These are phyloP conservation scores for Bipolaris sorokiniana DNA, from an alignment of 2,329 filamentous ascomycete genomes.

Conservation along the genomic window DNA sequence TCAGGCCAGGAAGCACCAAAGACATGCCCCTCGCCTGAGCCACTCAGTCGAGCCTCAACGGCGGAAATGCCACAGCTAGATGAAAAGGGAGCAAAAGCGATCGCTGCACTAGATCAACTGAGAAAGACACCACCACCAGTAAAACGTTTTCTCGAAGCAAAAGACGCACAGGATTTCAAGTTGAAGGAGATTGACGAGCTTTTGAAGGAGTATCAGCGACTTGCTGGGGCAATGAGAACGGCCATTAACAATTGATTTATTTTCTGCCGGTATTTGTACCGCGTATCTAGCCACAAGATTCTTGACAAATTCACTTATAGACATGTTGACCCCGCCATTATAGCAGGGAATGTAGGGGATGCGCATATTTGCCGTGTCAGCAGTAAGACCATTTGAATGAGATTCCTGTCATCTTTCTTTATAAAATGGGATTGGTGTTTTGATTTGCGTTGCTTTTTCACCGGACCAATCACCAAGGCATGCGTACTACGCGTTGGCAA, in stretches of 20 bases:
- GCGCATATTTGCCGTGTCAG: not conserved
- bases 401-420: not conserved
- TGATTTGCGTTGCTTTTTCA: not conserved
- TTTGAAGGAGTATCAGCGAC: constrained; percentile 52
- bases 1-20: constrained; percentile 45
- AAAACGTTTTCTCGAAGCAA: constrained; percentile 56
- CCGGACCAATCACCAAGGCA: not conserved
- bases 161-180: constrained; percentile 54
- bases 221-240: constrained; percentile 53
- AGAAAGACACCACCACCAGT: constrained; percentile 55
- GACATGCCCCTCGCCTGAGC: constrained; percentile 29
- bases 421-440: too few species aligned
- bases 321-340: not conserved
- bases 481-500: not conserved
- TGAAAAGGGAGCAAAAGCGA: constrained; percentile 49
- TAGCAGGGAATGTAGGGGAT: not conserved
- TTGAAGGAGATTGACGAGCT: constrained; percentile 57
- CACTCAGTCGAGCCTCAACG: constrained; percentile 24
- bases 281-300: not conserved
- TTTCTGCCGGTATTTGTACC: not conserved
- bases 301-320: not conserved
- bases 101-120: constrained; percentile 53
- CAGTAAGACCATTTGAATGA: not conserved
- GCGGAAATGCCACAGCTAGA: constrained; percentile 31
- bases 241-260: constrained; percentile 47